phyloP scores from a whole-genome alignment of 148 eudicot species.

The Hydrangea macrophylla region DNA sequence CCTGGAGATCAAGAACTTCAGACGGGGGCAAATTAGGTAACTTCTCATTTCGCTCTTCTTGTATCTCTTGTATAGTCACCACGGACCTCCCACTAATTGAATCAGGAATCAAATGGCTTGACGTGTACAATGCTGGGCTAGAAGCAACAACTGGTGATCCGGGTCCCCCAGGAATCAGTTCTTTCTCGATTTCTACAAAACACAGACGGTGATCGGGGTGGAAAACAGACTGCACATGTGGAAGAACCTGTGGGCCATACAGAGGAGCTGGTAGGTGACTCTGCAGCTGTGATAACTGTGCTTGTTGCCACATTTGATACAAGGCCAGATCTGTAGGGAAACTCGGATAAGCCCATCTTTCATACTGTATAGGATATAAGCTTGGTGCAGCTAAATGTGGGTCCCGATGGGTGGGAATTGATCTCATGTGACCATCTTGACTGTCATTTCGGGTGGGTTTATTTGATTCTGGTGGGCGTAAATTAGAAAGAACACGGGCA shows the following conservation, averaged over 20 bases:
- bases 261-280: conserved; percentile 33
- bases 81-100: conserved; percentile 25
- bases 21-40: conserved; percentile 17
- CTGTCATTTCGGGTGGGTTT: conserved; percentile 19
- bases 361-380: conserved; percentile 19
- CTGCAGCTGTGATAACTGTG: conserved; percentile 40
- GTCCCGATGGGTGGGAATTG: conserved; percentile 15
- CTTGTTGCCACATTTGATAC: conserved; percentile 49
- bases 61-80: conserved; percentile 41
- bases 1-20: conserved; percentile 10
- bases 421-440: conserved; percentile 13
- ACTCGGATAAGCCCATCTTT: conserved; percentile 31
- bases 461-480: conserved; percentile 26
- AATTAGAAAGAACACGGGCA: conserved; percentile 48
- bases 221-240: conserved; percentile 34
- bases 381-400: conserved; percentile 17
- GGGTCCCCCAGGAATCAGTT: conserved; percentile 7
- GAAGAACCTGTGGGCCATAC: conserved; percentile 24
- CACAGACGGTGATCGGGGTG: conserved; percentile 26
- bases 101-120: conserved; percentile 21
- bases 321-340: conserved; percentile 37
- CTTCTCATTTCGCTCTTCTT: conserved; percentile 26
- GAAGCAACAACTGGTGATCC: background rate
- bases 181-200: conserved; percentile 18
- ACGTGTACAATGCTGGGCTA: conserved; percentile 25